Conservation (phyloP, 176 grass and related monocot species). For the Alloteropsis semialata region DNA sequence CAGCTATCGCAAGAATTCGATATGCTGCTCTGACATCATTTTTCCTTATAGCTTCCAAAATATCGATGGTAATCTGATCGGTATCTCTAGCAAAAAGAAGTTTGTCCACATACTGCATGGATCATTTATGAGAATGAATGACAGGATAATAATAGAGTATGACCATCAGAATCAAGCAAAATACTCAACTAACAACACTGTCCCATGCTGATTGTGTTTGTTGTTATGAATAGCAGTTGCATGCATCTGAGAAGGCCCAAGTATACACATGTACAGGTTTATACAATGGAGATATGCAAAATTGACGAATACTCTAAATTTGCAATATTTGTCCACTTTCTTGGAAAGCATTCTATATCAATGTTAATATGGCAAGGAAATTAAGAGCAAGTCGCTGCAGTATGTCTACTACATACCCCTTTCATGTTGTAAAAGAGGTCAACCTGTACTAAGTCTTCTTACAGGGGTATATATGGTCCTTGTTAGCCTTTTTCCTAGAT, state of each 20-base stretch:
- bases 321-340: neutral
- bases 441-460: neutral
- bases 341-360: neutral
- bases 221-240: neutral
- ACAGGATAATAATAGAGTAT: neutral
- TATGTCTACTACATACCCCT: neutral
- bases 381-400: neutral
- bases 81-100: slow-evolving; percentile 65
- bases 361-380: neutral
- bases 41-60: slow-evolving; percentile 79
- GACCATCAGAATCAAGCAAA: slow-evolving; percentile 7
- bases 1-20: slow-evolving; percentile 55
- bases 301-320: neutral
- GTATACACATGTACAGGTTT: neutral
- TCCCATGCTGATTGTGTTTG: neutral
- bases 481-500: neutral
- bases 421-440: neutral
- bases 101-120: slow-evolving; percentile 89
- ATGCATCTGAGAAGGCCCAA: neutral
- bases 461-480: neutral
- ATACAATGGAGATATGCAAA: neutral
- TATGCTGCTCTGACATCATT: slow-evolving; percentile 71
- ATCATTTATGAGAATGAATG: slow-evolving; percentile 25
- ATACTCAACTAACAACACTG: neutral
- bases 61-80: slow-evolving; percentile 40